Conservation (phyloP, 257 asterid genomes). For the Hygrophila difformis region DNA sequence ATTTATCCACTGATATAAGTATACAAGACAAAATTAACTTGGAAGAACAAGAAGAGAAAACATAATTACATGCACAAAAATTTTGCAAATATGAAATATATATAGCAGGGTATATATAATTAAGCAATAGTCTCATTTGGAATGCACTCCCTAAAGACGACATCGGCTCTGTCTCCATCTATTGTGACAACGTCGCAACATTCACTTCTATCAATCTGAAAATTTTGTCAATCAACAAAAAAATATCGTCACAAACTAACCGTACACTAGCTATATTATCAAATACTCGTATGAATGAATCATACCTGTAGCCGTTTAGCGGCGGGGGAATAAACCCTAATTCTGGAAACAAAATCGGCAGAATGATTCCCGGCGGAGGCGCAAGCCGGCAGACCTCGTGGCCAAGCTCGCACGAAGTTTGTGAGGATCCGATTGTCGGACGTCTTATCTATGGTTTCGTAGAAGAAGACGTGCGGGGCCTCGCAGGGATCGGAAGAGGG, state of each 20-base stretch:
- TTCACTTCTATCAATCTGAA: not conserved
- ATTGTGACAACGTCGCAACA: not conserved
- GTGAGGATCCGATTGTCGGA: not conserved
- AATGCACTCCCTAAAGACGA: slow-evolving; percentile 30
- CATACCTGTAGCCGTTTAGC: not conserved
- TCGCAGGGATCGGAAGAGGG: not conserved
- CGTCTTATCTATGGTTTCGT: not conserved
- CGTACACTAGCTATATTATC: too few species aligned
- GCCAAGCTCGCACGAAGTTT: not conserved
- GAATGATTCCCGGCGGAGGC: not conserved
- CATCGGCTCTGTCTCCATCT: not conserved
- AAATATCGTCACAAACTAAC: too few species aligned
- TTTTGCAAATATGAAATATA: too few species aligned
- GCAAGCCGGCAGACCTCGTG: not conserved
- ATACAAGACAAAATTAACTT: too few species aligned
- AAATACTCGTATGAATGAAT: not conserved
- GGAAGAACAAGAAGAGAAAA: too few species aligned
- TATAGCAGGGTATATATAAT: too few species aligned
- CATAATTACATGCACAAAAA: too few species aligned
- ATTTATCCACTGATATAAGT: too few species aligned
- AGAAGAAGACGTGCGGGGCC: not conserved
- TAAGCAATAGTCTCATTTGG: slow-evolving; percentile 18
- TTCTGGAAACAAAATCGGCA: not conserved
- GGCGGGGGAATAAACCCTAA: not conserved
- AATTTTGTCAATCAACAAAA: too few species aligned